Base-by-base conservation (phyloP, 2,329 filamentous ascomycete species). In the Fusarium sp. region DNA sequence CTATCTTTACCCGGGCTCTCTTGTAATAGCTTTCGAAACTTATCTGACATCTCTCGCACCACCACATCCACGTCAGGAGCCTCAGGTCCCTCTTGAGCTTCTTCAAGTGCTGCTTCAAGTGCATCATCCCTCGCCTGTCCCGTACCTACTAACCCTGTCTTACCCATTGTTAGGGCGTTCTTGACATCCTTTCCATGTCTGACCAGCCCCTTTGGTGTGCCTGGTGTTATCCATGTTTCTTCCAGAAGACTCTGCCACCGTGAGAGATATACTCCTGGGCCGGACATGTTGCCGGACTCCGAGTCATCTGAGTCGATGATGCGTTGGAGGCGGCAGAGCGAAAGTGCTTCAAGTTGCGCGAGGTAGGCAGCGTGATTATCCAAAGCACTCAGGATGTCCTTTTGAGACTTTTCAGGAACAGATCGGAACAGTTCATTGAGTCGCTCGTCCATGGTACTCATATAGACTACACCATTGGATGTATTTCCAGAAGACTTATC, bases 221-320 rank as follows among this genome's bases (percentile, higher is more conserved):
- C 81, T 0, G 91, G 89, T 2, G 89, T 90, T 59, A 93, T 87
- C 41, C 82, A 74, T 0, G 91, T 91, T n/a, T 82, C 78, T 71
- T 93, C 88, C 4, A 93, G 79, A 7, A 93, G 78, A 1, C 84
- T 79, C 72, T 92, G 88, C 91, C 91, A 93, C 45, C 87, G 83
- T 2, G 85, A 81, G 24, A 93, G 83, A 70, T 90, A 93, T 42
- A 90, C 85, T 2, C 91, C 91, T 0, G 91, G 90, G 0, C 90
- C 90, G 24, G 80, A 81, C 49, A 83, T 68, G 46, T 56, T 83
- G 32, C 78, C 47, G 3, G 61, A 53, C 26, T 68, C 65, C 15
- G 53, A 61, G 36, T 65, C 68, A 5, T 70, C 60, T 2, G 70
- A 70, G 50, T 81, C 79, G 40, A 91, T 79, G 24, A 92, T 82